Conservation (phyloP, 2,329 filamentous ascomycete species). For the Talaromyces sp. region DNA sequence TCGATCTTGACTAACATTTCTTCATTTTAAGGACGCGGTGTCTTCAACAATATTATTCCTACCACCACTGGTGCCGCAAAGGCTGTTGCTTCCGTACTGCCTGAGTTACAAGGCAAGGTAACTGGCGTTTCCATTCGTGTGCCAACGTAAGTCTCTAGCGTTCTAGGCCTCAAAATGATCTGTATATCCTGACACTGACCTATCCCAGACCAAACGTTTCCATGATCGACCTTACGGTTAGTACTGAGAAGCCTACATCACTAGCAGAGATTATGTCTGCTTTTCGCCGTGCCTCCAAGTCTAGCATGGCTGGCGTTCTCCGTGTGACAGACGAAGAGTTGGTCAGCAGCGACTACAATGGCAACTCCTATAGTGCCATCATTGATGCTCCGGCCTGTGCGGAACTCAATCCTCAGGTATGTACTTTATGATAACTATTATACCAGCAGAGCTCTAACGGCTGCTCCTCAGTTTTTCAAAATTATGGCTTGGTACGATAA, state of each 20-base stretch:
- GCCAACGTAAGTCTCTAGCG: conserved; percentile 63
- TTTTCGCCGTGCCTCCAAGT: conserved; percentile 46
- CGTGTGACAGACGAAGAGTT: conserved; percentile 88
- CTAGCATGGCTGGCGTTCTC: conserved; percentile 64
- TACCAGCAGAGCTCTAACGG: neutral
- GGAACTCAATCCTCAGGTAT: conserved; percentile 66
- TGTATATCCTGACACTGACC: neutral
- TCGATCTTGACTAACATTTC: neutral
- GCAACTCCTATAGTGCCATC: conserved; percentile 84
- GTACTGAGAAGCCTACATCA: conserved; percentile 73
- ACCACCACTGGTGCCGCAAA: conserved; percentile 93
- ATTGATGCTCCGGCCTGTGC: conserved; percentile 95
- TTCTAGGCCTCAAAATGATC: too few species aligned
- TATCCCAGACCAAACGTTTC: conserved; percentile 74
- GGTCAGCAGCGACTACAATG: conserved; percentile 84
- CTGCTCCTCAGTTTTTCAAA: conserved; percentile 81
- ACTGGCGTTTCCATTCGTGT: conserved; percentile 97
- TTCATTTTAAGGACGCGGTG: conserved; percentile 68
- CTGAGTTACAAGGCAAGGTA: conserved; percentile 88
- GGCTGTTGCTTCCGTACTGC: conserved; percentile 95
- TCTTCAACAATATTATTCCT: conserved; percentile 95
- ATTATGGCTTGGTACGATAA: conserved; percentile 94
- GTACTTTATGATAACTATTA: too few species aligned
- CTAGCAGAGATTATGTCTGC: conserved; percentile 27
- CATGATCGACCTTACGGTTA: conserved; percentile 86